Base-by-base conservation (phyloP, 768 basidiomycete genomes). In the Suillus clintonianus region DNA sequence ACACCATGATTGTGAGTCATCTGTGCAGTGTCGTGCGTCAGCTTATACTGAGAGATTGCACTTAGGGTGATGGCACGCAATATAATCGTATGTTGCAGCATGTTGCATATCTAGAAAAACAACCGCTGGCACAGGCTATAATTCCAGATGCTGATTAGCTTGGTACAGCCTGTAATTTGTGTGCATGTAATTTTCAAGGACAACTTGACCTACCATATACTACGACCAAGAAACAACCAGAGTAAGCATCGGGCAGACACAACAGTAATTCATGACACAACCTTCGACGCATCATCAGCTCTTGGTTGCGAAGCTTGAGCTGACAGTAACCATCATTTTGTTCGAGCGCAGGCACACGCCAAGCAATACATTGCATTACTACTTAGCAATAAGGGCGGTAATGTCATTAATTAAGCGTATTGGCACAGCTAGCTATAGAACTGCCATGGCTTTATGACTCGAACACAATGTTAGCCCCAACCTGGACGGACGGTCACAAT, bases 391-490 rank as follows among this genome's bases (percentile, higher is more conserved):
- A 30, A 59, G 36, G n/a, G 24, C 11, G n/a, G 24, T 19, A 41
- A 57, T 27, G 39, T 37, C 39, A 57, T 56, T 37, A 61, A 19
- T 57, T 57, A 42, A 39, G 53, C 59, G 45, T 19, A 14, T 50
- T 1, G 50, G 37, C 53, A 67, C 65, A 60, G 43, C 67, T 64
- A 55, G 66, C 61, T 64, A 70, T 60, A 39, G 58, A 30, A 57
- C 54, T 59, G 37, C 59, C 68, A 69, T 22, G 19, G 19, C 67
- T 69, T 83, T 83, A 89, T 69, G 85, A 84, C 74, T 93, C 90
- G 70, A 94, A 94, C 64, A 82, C 81, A 75, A 94, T 83, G 78
- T 81, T 84, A 70, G 90, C 85, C 71, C 91, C 91, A 69, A 92
- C 85, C 86, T 88, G 63, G 19, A 27, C 11, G 36, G n/a, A 51